Evolutionary conservation across 169 alveolate genomes (phyloP).

Genomic region (Cryptosporidium meleagridis): DNA sequence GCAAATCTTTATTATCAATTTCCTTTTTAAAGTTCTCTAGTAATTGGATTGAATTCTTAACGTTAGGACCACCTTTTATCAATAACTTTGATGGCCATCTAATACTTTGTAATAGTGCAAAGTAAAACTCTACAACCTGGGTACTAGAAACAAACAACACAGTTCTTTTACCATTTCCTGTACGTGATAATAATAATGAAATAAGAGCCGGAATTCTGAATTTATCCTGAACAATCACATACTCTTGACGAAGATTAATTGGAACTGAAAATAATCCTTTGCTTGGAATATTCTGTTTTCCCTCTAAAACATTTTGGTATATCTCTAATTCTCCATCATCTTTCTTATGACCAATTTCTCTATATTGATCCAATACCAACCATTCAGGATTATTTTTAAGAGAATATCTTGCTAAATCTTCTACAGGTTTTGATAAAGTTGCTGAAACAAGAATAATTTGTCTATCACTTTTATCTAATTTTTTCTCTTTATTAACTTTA

Average conservation of each 20-base stretch:
- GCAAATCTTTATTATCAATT: conserved; percentile 27
- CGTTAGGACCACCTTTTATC: conserved; percentile 49
- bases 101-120: conserved; percentile 50
- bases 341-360: conserved; percentile 8
- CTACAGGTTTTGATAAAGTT: conserved; percentile 84
- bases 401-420: conserved; percentile 82
- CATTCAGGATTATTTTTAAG: conserved; percentile 79
- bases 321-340: background rate
- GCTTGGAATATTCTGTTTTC: background rate
- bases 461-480: conserved; percentile 6
- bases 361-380: conserved; percentile 51
- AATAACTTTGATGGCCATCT: conserved; percentile 59
- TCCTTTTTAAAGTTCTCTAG: conserved; percentile 33
- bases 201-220: conserved; percentile 66
- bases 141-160: conserved; percentile 72
- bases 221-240: conserved; percentile 49
- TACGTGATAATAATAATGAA: conserved; percentile 43
- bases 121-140: conserved; percentile 65
- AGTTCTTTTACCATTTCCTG: conserved; percentile 25
- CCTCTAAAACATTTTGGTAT: background rate
- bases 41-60: conserved; percentile 30
- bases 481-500: conserved; percentile 6
- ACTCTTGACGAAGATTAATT: conserved; percentile 56
- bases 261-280: conserved; percentile 73
- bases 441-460: conserved; percentile 87